Conservation (phyloP, 345 rosid genomes). For the Erodium maritimum region DNA sequence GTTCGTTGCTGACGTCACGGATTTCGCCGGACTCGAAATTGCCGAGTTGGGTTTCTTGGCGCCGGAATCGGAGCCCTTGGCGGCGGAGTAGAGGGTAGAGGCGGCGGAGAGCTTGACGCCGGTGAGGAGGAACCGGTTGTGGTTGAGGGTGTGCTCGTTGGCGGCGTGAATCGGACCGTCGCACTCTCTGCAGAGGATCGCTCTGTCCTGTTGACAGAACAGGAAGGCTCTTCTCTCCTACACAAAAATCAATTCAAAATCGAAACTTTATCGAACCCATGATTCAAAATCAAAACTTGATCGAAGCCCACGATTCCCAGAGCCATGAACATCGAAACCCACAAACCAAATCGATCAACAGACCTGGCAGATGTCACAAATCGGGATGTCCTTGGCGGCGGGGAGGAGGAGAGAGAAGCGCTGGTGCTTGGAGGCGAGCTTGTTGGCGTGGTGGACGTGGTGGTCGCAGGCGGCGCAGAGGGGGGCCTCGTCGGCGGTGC, state of each 20-base stretch:
- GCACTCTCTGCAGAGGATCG: constrained; percentile 76
- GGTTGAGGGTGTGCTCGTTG: constrained; percentile 67
- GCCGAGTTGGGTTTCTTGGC: too few species aligned
- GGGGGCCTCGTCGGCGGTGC: constrained; percentile 89
- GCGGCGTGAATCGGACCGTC: constrained; percentile 65
- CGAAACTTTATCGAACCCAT: too few species aligned
- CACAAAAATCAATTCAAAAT: background rate
- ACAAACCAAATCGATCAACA: background rate
- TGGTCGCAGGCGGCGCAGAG: constrained; percentile 69
- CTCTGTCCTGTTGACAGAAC: constrained; percentile 94
- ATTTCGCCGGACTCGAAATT: too few species aligned
- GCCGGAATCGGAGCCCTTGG: background rate
- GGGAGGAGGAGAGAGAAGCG: constrained; percentile 61
- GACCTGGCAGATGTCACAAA: constrained; percentile 89
- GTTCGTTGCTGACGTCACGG: too few species aligned
- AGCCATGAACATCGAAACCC: background rate
- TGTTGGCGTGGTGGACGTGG: constrained; percentile 88
- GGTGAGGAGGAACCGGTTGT: constrained; percentile 69
- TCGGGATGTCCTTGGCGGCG: constrained; percentile 42
- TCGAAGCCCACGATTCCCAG: too few species aligned
- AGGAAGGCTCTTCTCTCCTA: constrained; percentile 71
- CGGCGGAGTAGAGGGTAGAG: constrained; percentile 26
- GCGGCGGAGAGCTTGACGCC: constrained; percentile 67
- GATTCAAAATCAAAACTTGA: too few species aligned
- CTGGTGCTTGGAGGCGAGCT: constrained; percentile 80